Conservation (phyloP, 2,329 filamentous ascomycete genomes). For the Penicillium sp. region DNA sequence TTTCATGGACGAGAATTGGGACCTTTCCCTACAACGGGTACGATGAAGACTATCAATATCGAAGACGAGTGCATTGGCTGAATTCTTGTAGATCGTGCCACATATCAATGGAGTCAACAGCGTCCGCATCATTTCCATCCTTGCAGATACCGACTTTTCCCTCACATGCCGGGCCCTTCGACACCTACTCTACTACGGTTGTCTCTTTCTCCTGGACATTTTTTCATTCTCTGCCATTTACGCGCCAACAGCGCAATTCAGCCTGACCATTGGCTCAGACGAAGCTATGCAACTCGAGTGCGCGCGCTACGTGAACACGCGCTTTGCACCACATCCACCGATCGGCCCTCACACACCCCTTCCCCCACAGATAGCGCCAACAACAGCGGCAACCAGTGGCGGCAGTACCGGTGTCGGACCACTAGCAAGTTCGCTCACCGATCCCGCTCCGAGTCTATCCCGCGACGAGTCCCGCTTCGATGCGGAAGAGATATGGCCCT, state of each 20-base stretch:
- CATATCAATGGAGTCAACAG: conserved; percentile 91
- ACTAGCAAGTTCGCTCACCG: conserved; percentile 22
- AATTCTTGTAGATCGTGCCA: conserved; percentile 64
- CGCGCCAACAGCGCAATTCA: conserved; percentile 75
- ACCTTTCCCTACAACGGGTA: conserved; percentile 55
- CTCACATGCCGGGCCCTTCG: conserved; percentile 84
- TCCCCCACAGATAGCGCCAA: conserved; percentile 13
- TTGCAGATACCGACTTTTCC: conserved; percentile 82
- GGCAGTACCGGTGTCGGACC: conserved; percentile 17
- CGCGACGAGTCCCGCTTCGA: conserved; percentile 29
- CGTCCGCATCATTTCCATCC: conserved; percentile 80
- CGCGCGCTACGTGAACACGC: conserved; percentile 73
- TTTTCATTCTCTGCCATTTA: conserved; percentile 95
- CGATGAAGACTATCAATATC: conserved; percentile 9
- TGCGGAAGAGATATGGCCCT: conserved; percentile 47
- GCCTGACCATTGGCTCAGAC: conserved; percentile 73
- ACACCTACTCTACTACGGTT: conserved; percentile 91
- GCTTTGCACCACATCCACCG: conserved; percentile 40
- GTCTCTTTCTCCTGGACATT: conserved; percentile 85
- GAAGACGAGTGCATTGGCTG: neutral
- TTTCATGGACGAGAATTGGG: conserved; percentile 58
- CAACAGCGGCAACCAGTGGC: conserved; percentile 16
- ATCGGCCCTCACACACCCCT: conserved; percentile 30
- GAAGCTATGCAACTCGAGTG: conserved; percentile 83
- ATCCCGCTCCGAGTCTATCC: conserved; percentile 23